These are phyloP conservation scores for Vanilla planifolia DNA, from an alignment of 106 monocot species.

Conservation along the genomic window DNA sequence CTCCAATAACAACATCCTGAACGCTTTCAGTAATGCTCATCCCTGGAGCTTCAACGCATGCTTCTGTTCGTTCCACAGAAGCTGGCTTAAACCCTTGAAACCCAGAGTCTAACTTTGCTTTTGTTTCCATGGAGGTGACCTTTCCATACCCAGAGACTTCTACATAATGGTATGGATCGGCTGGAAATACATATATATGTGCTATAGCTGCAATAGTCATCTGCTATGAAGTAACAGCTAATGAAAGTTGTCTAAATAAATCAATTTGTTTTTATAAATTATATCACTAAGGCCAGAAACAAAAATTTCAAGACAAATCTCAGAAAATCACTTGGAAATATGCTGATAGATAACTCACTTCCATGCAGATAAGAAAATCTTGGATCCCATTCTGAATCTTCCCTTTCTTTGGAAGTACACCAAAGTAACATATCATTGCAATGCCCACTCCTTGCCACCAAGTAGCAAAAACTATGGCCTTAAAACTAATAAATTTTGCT, in stretches of 20 bases:
- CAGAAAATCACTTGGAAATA: neutral
- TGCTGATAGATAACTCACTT: slow-evolving; percentile 32
- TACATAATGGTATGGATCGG: slow-evolving; percentile 38
- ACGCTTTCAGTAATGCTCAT: slow-evolving; percentile 75
- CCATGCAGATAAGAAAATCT: slow-evolving; percentile 83
- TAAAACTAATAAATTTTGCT: slow-evolving; percentile 90
- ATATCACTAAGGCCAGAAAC: no score
- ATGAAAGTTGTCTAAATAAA: no score
- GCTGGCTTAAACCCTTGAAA: slow-evolving; percentile 17
- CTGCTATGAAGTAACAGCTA: no score
- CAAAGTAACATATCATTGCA: slow-evolving; percentile 62
- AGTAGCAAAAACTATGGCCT: slow-evolving; percentile 89
- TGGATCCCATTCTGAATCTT: slow-evolving; percentile 79
- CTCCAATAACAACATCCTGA: slow-evolving; percentile 75
- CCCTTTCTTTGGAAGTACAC: slow-evolving; percentile 52
- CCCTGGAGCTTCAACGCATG: slow-evolving; percentile 56
- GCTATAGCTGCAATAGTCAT: slow-evolving; percentile 87
- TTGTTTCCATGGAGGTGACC: slow-evolving; percentile 38
- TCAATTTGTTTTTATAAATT: no score
- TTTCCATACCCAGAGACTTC: slow-evolving; percentile 25
- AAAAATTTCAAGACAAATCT: no score
- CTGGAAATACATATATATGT: slow-evolving; percentile 64
- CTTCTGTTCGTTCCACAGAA: slow-evolving; percentile 44
- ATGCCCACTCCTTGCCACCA: slow-evolving; percentile 95
- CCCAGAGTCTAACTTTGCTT: slow-evolving; percentile 28